Evolutionary conservation across 495 filamentous ascomycete species (phyloP).

Genomic region (Lasiosphaeriaceae sp.): DNA sequence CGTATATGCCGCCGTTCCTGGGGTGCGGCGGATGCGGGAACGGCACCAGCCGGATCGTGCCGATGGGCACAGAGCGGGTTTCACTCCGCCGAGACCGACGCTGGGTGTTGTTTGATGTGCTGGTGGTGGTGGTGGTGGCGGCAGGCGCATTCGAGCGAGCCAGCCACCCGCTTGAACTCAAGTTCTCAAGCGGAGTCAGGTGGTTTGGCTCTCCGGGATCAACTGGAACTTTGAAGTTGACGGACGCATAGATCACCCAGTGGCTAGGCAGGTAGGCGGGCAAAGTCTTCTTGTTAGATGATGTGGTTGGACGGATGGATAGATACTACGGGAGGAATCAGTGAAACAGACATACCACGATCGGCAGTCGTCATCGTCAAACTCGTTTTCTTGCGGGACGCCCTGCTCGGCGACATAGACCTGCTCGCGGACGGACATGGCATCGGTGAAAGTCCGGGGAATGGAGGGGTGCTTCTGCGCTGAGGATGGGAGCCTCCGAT

Average conservation of each 20-base stretch:
- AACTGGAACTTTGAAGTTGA: conserved; percentile 26
- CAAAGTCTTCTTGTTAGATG: not conserved
- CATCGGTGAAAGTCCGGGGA: conserved; percentile 65
- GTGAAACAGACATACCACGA: conserved; percentile 15
- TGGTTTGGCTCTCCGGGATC: conserved; percentile 21
- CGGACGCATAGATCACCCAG: conserved; percentile 70
- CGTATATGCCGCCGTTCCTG: conserved; percentile 38
- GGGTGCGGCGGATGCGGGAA: conserved; percentile 65
- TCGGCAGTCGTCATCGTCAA: conserved; percentile 73
- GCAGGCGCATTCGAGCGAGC: no score
- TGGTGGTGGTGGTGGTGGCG: not conserved
- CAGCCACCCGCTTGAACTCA: no score
- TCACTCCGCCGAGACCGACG: conserved; percentile 30
- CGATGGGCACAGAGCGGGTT: conserved; percentile 53
- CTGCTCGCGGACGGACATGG: conserved; percentile 68
- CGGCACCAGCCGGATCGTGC: conserved; percentile 73
- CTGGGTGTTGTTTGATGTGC: not conserved
- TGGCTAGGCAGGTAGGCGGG: conserved; percentile 54
- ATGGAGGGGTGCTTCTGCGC: conserved; percentile 28
- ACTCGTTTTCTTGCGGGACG: conserved; percentile 62
- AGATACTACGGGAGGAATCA: not conserved
- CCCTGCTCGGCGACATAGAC: conserved; percentile 80
- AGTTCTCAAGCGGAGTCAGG: not conserved
- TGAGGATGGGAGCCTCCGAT: conserved; percentile 9
- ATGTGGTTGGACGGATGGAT: not conserved